Evolutionary conservation across 73 alveolate genomes (phyloP), one percentile per base, ranked within the genome.

Genomic region (Symbiodinium pilosum): DNA sequence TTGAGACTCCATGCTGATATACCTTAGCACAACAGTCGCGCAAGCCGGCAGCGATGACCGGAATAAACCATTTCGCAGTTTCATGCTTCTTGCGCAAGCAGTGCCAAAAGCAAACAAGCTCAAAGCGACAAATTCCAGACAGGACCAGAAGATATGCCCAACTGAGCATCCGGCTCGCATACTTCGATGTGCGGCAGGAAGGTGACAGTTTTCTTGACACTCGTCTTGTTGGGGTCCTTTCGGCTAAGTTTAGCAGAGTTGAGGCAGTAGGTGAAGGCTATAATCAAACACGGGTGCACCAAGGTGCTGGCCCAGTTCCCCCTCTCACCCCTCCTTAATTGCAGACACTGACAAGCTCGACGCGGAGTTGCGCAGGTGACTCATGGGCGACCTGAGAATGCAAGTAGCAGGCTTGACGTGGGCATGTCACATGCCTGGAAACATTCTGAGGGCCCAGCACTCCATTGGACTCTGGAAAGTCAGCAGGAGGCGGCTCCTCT

Each of bases 131-230:
- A n/a, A n/a, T n/a, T n/a, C n/a, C n/a, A n/a, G n/a, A n/a, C n/a
- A n/a, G n/a, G n/a, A n/a, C n/a, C n/a, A n/a, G n/a, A n/a, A n/a
- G n/a, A n/a, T n/a, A n/a, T n/a, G n/a, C n/a, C n/a, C n/a, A n/a
- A n/a, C 86, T 36, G 11, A 9, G 86, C 44, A 75, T 36, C 86
- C 86, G 56, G 36, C 56, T 41, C 56, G 56, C 51, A 81, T 12
- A 81, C 44, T 43, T 71, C 44, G 43, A 71, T 71, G 43, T 71
- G 85, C 85, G 41, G 44, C 85, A 71, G 43, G 43, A 71, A 71
- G 2, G 85, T n/a, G 32, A 71, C 85, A 28, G 41, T 14, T 28
- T 71, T 71, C 85, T 34, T 71, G 44, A n/a, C 11, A 43, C 26
- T 14, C 32, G 12, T 71, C 44, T 36, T 71, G 44, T 9, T 71